A percentile compares a stretch with the other conserved stretches of the same genome.
phyloP scores from a whole-genome alignment of 1,284 basidiomycete genomes.

The Ceratobasidium sp. region DNA sequence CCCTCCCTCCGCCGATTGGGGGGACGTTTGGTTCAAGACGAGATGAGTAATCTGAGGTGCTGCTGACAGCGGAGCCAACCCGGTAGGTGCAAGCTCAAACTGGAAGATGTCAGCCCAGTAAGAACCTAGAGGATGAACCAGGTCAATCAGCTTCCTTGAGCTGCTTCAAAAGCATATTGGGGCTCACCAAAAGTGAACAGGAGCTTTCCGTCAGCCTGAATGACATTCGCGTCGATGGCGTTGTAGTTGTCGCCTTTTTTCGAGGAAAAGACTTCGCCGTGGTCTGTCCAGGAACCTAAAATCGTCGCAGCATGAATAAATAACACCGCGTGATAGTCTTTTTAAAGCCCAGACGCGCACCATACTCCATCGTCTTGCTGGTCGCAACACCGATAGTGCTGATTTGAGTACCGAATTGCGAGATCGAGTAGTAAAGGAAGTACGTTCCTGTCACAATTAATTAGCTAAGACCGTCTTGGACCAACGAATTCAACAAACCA shows the following conservation, averaged over 20 bases:
- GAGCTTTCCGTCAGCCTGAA: constrained; percentile 33
- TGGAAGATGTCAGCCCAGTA: constrained; percentile 45
- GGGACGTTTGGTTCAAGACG: constrained; percentile 42
- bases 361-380: constrained; percentile 52
- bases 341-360: constrained; percentile 31
- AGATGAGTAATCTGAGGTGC: constrained; percentile 37
- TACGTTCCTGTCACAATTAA: constrained; percentile 43
- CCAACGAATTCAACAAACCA: constrained; percentile 15
- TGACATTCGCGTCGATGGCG: constrained; percentile 48
- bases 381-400: constrained; percentile 55
- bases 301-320: background rate
- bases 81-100: constrained; percentile 42
- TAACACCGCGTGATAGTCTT: too few species aligned
- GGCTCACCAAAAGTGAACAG: constrained; percentile 35
- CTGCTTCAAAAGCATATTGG: background rate
- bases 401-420: constrained; percentile 52
- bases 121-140: constrained; percentile 23
- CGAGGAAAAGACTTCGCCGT: constrained; percentile 52
- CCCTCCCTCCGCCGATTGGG: constrained; percentile 43
- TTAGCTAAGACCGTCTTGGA: background rate
- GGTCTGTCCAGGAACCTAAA: constrained; percentile 52
- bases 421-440: constrained; percentile 53
- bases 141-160: background rate
- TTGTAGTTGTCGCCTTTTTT: constrained; percentile 52
- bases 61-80: constrained; percentile 36